Percentiles rank a stretch among this genome's conserved stretches.
Conservation (phyloP, 192 early-diverging fungal species). For the Coemansia pectinata region DNA sequence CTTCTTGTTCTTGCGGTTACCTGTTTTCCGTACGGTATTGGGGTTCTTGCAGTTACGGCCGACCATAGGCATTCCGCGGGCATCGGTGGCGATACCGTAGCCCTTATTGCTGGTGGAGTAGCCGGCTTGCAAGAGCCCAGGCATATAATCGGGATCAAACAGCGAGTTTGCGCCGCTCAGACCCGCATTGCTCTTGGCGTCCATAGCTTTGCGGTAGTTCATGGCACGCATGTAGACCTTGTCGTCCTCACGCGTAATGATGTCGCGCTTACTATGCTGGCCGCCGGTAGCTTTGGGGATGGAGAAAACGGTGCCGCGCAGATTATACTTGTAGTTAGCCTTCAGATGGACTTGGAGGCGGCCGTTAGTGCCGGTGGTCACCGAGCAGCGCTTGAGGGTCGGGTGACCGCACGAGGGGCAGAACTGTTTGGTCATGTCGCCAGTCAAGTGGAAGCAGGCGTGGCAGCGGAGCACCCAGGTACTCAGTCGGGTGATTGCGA, state of each 20-base stretch:
- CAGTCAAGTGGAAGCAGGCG: conserved; percentile 84
- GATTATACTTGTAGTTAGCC: conserved; percentile 86
- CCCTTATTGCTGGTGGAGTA: conserved; percentile 49
- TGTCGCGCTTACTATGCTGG: conserved; percentile 63
- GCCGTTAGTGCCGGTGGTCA: conserved; percentile 78
- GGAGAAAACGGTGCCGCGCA: conserved; percentile 86
- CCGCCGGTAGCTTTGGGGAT: conserved; percentile 86
- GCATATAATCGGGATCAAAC: conserved; percentile 44
- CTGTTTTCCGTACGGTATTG: conserved; percentile 57
- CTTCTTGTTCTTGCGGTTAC: conserved; percentile 63
- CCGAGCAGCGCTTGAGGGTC: conserved; percentile 82
- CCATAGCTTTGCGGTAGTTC: conserved; percentile 25
- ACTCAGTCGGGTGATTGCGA: conserved; percentile 72
- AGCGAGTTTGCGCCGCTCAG: conserved; percentile 29
- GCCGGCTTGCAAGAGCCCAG: conserved; percentile 22
- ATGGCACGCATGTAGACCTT: conserved; percentile 67
- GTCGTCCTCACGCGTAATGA: conserved; percentile 91
- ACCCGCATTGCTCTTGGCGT: conserved; percentile 29
- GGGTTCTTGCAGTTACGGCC: conserved; percentile 72
- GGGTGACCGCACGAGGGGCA: conserved; percentile 90
- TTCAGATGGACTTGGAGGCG: conserved; percentile 82
- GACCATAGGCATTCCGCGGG: conserved; percentile 62
- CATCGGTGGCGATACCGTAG: conserved; percentile 63
- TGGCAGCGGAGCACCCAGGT: conserved; percentile 94
- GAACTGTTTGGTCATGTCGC: conserved; percentile 87